Evolutionary conservation across 805 yeast genomes (phyloP), one percentile per base, ranked within the genome.

Genomic region (Allodekkera sacchari): DNA sequence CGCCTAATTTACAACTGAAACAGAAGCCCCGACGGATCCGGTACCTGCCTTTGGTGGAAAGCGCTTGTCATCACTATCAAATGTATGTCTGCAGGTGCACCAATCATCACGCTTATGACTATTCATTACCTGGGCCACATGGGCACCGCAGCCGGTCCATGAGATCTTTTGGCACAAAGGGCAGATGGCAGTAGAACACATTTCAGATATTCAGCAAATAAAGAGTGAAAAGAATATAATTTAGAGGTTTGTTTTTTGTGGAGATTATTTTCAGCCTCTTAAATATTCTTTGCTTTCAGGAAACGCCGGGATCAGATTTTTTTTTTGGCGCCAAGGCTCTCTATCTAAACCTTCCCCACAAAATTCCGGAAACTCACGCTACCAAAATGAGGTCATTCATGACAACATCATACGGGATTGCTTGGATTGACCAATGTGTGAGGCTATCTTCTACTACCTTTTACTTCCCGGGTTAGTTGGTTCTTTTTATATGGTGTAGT

Each of bases 21-120:
- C n/a, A n/a, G n/a, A n/a, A n/a, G n/a, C n/a, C n/a, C n/a, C n/a
- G n/a, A n/a, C n/a, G 6, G 13, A 24, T 1, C 82, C 82, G 11
- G 78, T 71, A n/a, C 78, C 74, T 1, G 81, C 79, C 45, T 50
- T 64, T 34, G 82, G 82, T 16, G 82, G 82, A 42, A 59, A 74
- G 13, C 55, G 47, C n/a, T 53, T 54, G 28, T 63, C 50, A 5
- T 49, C 57, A 3, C 50, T 53, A 2, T 56, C 64, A 35, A 66
- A 68, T 15, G 55, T 45, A 33, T 64, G 65, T 35, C 58, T 60
- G 51, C 82, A 74, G 22, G 74, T 63, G 47, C 82, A 74, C 75
- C 76, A 68, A 35, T 53, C 57, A 14, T 52, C 52, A 35, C 56
- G 59, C 19, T 66, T 68, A 14, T 76, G 68, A 34, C 47, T 42